Percentiles rank a stretch among this genome's conserved stretches.
These are phyloP conservation scores for Puccinellia tenuiflora DNA, from an alignment of 176 grass and related monocot genomes.

Conservation along the genomic window DNA sequence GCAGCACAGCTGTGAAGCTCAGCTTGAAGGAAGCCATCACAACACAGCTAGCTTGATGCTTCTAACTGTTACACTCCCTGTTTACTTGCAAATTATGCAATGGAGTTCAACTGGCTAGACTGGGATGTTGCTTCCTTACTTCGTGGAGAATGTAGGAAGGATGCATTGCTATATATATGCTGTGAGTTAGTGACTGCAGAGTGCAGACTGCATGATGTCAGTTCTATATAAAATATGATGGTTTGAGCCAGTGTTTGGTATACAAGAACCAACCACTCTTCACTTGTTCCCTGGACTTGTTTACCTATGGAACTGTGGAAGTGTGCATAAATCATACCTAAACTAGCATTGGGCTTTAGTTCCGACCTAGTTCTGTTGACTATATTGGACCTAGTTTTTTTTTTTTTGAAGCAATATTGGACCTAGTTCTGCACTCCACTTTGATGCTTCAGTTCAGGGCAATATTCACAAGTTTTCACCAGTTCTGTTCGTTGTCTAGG, in stretches of 20 bases:
- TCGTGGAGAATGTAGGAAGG: neutral
- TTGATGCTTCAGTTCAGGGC: slow-evolving; percentile 9
- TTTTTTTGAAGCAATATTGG: too few relatives aligned
- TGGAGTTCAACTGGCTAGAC: neutral
- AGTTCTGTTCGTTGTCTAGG: neutral
- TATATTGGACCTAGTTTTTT: neutral
- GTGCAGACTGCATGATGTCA: neutral
- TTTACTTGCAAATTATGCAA: slow-evolving; percentile 6
- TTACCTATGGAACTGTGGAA: slow-evolving; percentile 2
- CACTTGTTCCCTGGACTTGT: too few relatives aligned
- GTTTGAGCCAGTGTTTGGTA: slow-evolving; percentile 33
- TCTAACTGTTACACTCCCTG: neutral
- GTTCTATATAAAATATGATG: neutral
- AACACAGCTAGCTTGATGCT: slow-evolving; percentile 12
- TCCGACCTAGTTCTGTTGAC: slow-evolving; percentile 35
- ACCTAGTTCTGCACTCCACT: neutral
- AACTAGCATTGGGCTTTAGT: slow-evolving; percentile 20
- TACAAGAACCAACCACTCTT: slow-evolving; percentile 70
- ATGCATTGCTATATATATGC: neutral
- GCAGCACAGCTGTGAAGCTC: slow-evolving; percentile 12
- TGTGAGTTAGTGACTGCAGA: neutral
- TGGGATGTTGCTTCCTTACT: neutral
- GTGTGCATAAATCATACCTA: slow-evolving; percentile 65
- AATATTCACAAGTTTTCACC: neutral
- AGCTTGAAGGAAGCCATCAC: slow-evolving; percentile 45